Evolutionary conservation across 1,284 basidiomycete species (phyloP).

Genomic region (Crepidotus sp.): DNA sequence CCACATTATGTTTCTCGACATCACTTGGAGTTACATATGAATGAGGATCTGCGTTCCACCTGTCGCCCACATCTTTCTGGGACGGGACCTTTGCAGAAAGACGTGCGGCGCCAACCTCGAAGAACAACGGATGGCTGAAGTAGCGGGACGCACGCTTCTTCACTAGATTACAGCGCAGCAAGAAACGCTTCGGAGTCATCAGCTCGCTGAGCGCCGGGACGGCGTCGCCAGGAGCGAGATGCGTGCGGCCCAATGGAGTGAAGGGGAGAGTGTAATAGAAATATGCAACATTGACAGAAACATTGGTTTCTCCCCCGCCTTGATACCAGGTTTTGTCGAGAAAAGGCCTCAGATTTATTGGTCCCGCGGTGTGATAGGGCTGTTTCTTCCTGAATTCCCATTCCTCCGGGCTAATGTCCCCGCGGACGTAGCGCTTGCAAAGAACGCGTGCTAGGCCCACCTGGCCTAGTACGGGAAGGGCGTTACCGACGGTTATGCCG

Average conservation of each 20-base stretch:
- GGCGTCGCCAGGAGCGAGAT: slow-evolving; percentile 25
- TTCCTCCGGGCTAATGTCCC: slow-evolving; percentile 40
- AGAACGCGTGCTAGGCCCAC: slow-evolving; percentile 47
- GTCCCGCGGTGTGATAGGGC: slow-evolving; percentile 42
- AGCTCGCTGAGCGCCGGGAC: slow-evolving; percentile 35
- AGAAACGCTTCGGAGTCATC: slow-evolving; percentile 38
- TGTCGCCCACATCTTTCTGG: slow-evolving; percentile 21
- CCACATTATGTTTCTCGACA: slow-evolving; percentile 17
- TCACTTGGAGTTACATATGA: slow-evolving; percentile 12
- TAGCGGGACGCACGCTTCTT: slow-evolving; percentile 29
- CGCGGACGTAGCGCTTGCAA: slow-evolving; percentile 36
- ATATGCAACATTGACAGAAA: slow-evolving; percentile 36
- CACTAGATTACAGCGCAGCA: slow-evolving; percentile 33
- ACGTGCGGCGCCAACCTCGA: slow-evolving; percentile 33
- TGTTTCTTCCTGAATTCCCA: slow-evolving; percentile 45
- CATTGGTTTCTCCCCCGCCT: slow-evolving; percentile 36
- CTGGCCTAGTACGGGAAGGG: slow-evolving; percentile 42
- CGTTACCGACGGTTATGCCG: slow-evolving; percentile 43
- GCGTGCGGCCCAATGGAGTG: slow-evolving; percentile 39
- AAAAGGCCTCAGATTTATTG: slow-evolving; percentile 44
- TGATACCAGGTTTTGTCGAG: slow-evolving; percentile 41
- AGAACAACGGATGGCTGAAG: slow-evolving; percentile 39
- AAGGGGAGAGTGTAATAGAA: slow-evolving; percentile 39
- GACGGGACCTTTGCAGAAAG: slow-evolving; percentile 23
- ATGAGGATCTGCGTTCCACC: slow-evolving; percentile 23